phyloP scores from a whole-genome alignment of 2,329 filamentous ascomycete genomes.

The Exserohilum rostratum region DNA sequence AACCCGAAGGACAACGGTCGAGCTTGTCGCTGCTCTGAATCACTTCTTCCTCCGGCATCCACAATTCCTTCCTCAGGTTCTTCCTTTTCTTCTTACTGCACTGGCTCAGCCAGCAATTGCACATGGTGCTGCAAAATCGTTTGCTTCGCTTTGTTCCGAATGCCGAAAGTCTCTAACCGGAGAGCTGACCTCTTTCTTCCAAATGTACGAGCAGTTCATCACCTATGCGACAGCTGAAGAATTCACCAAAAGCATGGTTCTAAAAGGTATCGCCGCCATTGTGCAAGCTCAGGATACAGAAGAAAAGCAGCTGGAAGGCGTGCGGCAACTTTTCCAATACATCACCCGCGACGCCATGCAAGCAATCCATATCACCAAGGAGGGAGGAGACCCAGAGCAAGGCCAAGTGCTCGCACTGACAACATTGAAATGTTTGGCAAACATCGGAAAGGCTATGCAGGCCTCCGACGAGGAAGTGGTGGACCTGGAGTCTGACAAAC shows the following conservation, averaged over 20 bases:
- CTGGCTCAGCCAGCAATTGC: slow-evolving; percentile 68
- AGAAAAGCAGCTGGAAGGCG: slow-evolving; percentile 58
- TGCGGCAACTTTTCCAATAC: slow-evolving; percentile 65
- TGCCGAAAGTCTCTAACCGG: slow-evolving; percentile 72
- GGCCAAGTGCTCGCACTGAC: slow-evolving; percentile 54
- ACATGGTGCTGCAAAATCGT: slow-evolving; percentile 74
- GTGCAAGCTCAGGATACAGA: slow-evolving; percentile 72
- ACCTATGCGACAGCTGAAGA: slow-evolving; percentile 66
- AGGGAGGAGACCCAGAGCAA: slow-evolving; percentile 46
- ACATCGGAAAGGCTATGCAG: slow-evolving; percentile 75
- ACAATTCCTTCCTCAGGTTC: slow-evolving; percentile 69
- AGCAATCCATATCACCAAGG: slow-evolving; percentile 41
- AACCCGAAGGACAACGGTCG: slow-evolving; percentile 71
- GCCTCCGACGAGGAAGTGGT: slow-evolving; percentile 69
- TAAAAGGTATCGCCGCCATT: slow-evolving; percentile 76
- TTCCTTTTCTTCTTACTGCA: slow-evolving; percentile 76
- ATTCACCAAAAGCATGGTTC: slow-evolving; percentile 73
- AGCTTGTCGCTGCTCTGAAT: slow-evolving; percentile 73
- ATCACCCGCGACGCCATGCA: slow-evolving; percentile 66
- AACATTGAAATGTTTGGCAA: slow-evolving; percentile 71
- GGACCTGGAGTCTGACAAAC: slow-evolving; percentile 64
- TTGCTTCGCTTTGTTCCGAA: slow-evolving; percentile 74
- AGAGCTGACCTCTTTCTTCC: slow-evolving; percentile 71
- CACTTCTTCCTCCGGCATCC: slow-evolving; percentile 77
- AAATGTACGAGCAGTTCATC: slow-evolving; percentile 72